Evolutionary conservation across 2,329 filamentous ascomycete species (phyloP), one percentile per base, ranked within the genome.

Genomic region (Calonectria leucothoes): DNA sequence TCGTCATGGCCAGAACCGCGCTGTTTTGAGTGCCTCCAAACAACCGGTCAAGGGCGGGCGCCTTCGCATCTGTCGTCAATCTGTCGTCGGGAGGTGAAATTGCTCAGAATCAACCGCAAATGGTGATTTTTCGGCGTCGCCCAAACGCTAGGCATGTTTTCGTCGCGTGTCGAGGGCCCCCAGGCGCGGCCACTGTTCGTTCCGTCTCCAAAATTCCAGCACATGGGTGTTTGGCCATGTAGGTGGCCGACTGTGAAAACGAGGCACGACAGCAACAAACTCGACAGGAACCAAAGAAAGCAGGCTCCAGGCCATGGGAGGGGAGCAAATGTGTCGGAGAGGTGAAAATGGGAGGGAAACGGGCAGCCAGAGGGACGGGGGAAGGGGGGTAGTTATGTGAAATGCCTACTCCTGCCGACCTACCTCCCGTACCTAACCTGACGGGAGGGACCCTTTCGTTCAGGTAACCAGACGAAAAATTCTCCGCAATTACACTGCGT

Each of bases 351-450:
- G 74, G 77, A 76, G 72, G 78, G 75, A 80, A 81, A 76, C 72
- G 76, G 79, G 78, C 74, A 76, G 76, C 71, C 76, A 80, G 74
- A 81, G 78, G 76, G 78, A 81, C 78, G 82, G 82, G 83, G 82
- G 78, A 81, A 80, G 80, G 81, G 81, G 81, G 82, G 80, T 81
- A 83, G 82, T 82, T 84, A 83, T 83, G 82, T 82, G 83, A 82
- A 81, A 81, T 79, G 81, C 79, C 75, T 77, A 71, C 55, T 61
- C 55, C 55, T 61, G 55, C 55, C 55, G 55, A 35, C 70, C 69
- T 73, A 73, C 73, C 66, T 74, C 57, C 71, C 72, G 75, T 78
- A 73, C 76, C 74, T 76, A 77, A 66, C 77, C 74, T 74, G 75
- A 76, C 78, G 61, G 66, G 66, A 69, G 66, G 67, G 67, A 64